These are phyloP conservation scores for Eremochloa ophiuroides DNA, from an alignment of 176 grass and related monocot genomes.

Conservation along the genomic window DNA sequence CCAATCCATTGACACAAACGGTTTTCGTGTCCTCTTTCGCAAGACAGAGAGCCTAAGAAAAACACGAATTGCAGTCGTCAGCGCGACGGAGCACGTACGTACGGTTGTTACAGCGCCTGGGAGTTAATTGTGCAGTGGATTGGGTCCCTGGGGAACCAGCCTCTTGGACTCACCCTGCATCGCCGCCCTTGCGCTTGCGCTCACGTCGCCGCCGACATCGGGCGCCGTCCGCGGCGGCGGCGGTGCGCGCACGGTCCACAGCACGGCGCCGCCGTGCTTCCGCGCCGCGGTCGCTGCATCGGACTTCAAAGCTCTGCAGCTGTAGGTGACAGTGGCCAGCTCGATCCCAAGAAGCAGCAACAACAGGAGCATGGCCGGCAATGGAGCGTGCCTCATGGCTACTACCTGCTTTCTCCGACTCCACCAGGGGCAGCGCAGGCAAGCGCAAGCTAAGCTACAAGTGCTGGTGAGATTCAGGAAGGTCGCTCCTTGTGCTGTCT, in stretches of 20 bases:
- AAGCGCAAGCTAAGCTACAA: neutral
- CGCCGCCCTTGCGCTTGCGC: neutral
- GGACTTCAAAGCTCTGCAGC: slow-evolving; percentile 15
- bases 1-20: too few relatives aligned
- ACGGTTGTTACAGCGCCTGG: neutral
- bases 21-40: too few relatives aligned
- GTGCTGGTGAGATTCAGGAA: neutral
- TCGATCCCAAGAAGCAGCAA: slow-evolving; percentile 6
- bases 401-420: neutral
- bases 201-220: neutral
- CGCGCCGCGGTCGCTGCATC: neutral
- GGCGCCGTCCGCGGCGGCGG: neutral
- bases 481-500: neutral
- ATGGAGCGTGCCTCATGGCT: slow-evolving; percentile 30
- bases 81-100: slow-evolving; percentile 1
- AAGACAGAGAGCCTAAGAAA: neutral
- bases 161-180: slow-evolving; percentile 37
- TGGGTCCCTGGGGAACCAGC: slow-evolving; percentile 48
- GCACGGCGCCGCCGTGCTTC: neutral
- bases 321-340: slow-evolving; percentile 12
- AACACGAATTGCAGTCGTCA: neutral
- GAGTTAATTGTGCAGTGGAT: slow-evolving; percentile 47
- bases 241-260: neutral
- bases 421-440: neutral
- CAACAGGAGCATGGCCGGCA: slow-evolving; percentile 21